A percentile compares a stretch with the other conserved stretches of the same genome.
phyloP scores from a whole-genome alignment of 352 stramenopile genomes.

The Phytophthora cryptogea region DNA sequence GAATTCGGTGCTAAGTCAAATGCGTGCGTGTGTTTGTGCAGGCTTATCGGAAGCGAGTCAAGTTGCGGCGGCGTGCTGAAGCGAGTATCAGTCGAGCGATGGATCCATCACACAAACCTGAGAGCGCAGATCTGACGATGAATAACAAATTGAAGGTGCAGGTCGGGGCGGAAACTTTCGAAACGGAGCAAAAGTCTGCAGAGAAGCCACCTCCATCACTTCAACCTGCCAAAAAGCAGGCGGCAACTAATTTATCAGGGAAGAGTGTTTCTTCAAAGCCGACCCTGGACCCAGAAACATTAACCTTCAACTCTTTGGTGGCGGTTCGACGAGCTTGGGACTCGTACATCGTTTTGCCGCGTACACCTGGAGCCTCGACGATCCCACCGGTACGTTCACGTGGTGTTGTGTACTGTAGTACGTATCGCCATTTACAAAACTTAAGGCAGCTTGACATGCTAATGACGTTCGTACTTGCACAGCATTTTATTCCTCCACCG shows the following conservation, averaged over 20 bases:
- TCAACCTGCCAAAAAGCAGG: not conserved
- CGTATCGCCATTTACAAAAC: not conserved
- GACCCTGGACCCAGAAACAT: conserved; percentile 27
- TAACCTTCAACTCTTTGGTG: conserved; percentile 41
- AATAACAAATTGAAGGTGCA: not conserved
- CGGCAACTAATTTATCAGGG: conserved; percentile 1
- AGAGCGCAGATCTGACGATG: not conserved
- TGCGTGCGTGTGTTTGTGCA: conserved; percentile 4
- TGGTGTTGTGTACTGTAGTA: not conserved
- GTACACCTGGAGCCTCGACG: conserved; percentile 33
- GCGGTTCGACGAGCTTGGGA: conserved; percentile 44
- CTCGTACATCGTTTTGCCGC: conserved; percentile 30
- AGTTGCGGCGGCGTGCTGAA: conserved; percentile 25
- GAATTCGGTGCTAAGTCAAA: not conserved
- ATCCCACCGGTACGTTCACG: conserved; percentile 41
- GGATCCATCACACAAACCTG: not conserved
- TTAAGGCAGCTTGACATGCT: not conserved
- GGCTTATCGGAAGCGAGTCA: conserved; percentile 38
- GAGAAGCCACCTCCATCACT: not conserved
- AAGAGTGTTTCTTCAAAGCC: not conserved
- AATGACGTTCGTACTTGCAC: conserved; percentile 1
- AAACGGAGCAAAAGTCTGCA: not conserved
- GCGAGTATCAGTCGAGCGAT: conserved; percentile 22
- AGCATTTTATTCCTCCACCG: conserved; percentile 58
- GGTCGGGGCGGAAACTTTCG: not conserved